Percentiles rank a stretch among this genome's conserved stretches.
These are phyloP conservation scores for Globisporangium carolinianum DNA, from an alignment of 352 stramenopile species.

Conservation along the genomic window DNA sequence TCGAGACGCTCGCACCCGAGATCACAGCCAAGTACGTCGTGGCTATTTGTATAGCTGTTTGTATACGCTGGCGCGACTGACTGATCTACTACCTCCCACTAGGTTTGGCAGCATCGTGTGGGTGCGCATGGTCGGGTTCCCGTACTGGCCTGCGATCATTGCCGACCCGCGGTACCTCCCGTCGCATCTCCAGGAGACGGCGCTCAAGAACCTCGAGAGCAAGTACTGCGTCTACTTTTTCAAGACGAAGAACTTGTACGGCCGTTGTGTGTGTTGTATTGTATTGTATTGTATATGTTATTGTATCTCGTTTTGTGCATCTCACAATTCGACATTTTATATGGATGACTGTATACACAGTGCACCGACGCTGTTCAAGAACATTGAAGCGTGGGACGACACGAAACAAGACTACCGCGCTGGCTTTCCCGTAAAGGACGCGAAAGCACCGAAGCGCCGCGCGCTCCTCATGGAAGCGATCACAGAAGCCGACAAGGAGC, in stretches of 20 bases:
- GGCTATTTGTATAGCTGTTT: neutral
- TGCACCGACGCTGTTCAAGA: constrained; percentile 48
- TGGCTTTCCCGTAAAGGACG: constrained; percentile 55
- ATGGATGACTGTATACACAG: constrained; percentile 13
- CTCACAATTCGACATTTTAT: neutral
- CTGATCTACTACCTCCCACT: neutral
- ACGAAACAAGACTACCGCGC: constrained; percentile 57
- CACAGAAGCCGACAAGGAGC: constrained; percentile 63
- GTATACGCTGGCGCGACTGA: neutral
- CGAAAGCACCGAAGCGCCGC: constrained; percentile 69
- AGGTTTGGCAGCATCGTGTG: constrained; percentile 76
- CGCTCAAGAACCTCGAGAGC: constrained; percentile 50
- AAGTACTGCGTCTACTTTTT: constrained; percentile 81
- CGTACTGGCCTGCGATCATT: constrained; percentile 78
- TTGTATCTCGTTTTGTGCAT: constrained; percentile 5
- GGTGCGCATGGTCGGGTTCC: constrained; percentile 77
- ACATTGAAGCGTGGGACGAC: constrained; percentile 70
- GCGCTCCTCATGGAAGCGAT: constrained; percentile 61
- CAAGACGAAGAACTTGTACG: constrained; percentile 66
- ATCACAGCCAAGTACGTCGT: constrained; percentile 43
- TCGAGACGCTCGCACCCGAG: constrained; percentile 44
- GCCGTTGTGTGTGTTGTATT: neutral
- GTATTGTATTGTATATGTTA: neutral
- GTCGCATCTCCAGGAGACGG: constrained; percentile 30
- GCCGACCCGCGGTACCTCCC: constrained; percentile 48